Percentiles rank a stretch among this genome's conserved stretches.
These are phyloP conservation scores for Talaromyces trachyspermus DNA, from an alignment of 495 filamentous ascomycete genomes.

Conservation along the genomic window DNA sequence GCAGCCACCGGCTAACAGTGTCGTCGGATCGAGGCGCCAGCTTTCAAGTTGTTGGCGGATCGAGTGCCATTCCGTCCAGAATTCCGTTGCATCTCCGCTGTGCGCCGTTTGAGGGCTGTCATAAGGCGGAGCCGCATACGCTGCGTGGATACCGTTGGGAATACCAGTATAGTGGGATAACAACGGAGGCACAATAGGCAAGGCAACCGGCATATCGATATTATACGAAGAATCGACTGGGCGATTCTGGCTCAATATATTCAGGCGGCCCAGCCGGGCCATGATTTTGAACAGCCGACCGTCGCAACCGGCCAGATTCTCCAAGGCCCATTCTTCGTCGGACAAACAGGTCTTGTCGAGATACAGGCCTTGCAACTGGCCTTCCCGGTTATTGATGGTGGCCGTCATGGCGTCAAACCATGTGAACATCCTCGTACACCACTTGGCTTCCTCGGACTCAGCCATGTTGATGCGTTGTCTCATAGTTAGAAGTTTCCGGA, in stretches of 20 bases:
- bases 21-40: conserved; percentile 65
- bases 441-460: conserved; percentile 62
- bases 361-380: conserved; percentile 68
- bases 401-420: conserved; percentile 95
- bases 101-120: conserved; percentile 17
- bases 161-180: conserved; percentile 29
- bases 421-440: conserved; percentile 95
- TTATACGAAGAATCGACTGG: conserved; percentile 31
- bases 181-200: conserved; percentile 30
- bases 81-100: conserved; percentile 34
- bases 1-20: conserved; percentile 6
- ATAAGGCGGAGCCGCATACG: conserved; percentile 24
- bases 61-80: conserved; percentile 84
- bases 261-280: conserved; percentile 72
- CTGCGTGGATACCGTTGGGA: conserved; percentile 11
- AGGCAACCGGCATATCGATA: conserved; percentile 23
- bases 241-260: conserved; percentile 77
- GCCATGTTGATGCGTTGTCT: conserved; percentile 53
- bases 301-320: conserved; percentile 86
- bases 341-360: conserved; percentile 59
- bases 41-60: conserved; percentile 67
- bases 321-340: conserved; percentile 67
- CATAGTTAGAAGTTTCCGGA: conserved; percentile 84
- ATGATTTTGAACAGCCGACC: conserved; percentile 70
- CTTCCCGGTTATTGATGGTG: conserved; percentile 84